phyloP scores from a whole-genome alignment of 768 basidiomycete species.

The Amanita brunnescens region DNA sequence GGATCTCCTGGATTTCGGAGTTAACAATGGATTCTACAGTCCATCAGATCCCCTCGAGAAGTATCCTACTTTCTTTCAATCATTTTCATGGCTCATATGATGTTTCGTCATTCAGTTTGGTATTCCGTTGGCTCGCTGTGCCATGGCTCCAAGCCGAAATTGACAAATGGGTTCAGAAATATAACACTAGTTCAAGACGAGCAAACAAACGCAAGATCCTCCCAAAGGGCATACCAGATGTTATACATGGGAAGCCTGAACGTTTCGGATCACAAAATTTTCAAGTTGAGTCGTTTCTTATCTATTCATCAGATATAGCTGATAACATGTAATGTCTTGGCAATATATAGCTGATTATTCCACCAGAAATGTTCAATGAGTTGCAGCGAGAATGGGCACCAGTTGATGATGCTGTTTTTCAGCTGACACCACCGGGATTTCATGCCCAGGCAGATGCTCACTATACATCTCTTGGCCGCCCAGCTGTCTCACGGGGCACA shows the following conservation, averaged over 20 bases:
- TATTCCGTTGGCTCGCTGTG: constrained; percentile 33
- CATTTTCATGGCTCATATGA: too few relatives aligned
- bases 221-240: constrained; percentile 29
- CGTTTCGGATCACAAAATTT: constrained; percentile 17
- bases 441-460: neutral
- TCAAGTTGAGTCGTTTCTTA: neutral
- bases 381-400: neutral
- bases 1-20: too few relatives aligned
- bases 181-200: constrained; percentile 17
- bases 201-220: constrained; percentile 26
- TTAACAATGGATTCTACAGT: too few relatives aligned
- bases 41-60: too few relatives aligned
- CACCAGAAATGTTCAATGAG: too few relatives aligned
- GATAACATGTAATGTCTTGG: too few relatives aligned
- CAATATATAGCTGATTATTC: too few relatives aligned
- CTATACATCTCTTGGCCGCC: neutral
- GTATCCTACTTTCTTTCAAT: too few relatives aligned
- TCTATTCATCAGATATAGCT: too few relatives aligned
- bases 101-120: constrained; percentile 23
- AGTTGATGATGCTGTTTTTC: neutral
- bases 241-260: constrained; percentile 23
- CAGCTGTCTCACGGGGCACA: neutral
- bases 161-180: constrained; percentile 16
- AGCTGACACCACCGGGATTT: neutral
- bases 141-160: constrained; percentile 33